Evolutionary conservation across 2,329 filamentous ascomycete species (phyloP).

Genomic region (Fusarium coffeatum): DNA sequence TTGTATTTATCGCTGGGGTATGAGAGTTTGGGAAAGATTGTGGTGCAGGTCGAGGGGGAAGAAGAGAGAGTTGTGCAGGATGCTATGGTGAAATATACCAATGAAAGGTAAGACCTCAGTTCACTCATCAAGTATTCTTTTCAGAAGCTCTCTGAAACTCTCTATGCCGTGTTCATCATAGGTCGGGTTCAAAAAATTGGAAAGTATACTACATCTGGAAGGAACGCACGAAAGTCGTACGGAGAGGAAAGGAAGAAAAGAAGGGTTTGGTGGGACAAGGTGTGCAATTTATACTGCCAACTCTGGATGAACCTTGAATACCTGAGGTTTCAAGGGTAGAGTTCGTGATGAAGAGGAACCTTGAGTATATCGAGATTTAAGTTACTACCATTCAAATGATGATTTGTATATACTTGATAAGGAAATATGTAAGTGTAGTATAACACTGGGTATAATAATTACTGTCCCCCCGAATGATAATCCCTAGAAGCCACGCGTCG

Average conservation of each 20-base stretch:
- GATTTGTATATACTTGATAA: neutral
- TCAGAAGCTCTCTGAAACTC: neutral
- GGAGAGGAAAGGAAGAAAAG: neutral
- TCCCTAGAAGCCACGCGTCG: constrained; percentile 37
- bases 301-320: accelerated
- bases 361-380: neutral
- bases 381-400: neutral
- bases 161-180: neutral
- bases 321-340: neutral
- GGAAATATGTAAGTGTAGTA: neutral
- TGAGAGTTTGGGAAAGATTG: neutral
- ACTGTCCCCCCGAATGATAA: neutral
- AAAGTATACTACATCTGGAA: neutral
- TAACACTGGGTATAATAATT: constrained; percentile 33
- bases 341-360: neutral
- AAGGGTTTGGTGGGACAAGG: neutral
- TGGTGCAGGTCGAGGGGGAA: constrained; percentile 1
- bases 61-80: constrained; percentile 7
- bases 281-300: neutral
- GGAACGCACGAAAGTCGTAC: neutral
- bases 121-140: neutral
- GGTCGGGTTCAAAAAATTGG: neutral
- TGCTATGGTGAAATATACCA: neutral
- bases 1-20: constrained; percentile 1
- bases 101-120: neutral